These are phyloP conservation scores for Coemansia sp. DNA, from an alignment of 192 early-diverging fungal species.

Conservation along the genomic window DNA sequence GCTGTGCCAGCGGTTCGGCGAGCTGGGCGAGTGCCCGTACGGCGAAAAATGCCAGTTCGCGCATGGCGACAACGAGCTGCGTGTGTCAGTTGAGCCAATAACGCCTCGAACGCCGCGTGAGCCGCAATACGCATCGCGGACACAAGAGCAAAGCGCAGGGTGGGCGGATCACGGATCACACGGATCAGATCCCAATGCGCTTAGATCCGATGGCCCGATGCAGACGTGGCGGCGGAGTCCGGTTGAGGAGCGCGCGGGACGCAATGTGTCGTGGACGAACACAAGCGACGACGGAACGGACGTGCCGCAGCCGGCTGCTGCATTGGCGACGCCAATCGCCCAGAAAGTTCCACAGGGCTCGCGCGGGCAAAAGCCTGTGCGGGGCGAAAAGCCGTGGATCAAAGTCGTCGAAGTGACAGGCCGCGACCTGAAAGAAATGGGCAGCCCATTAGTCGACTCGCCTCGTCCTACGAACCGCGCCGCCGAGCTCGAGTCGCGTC, in stretches of 20 bases:
- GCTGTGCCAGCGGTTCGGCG: slow-evolving; percentile 78
- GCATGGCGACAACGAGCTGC: slow-evolving; percentile 53
- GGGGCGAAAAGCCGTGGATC: slow-evolving; percentile 46
- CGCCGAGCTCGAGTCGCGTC: slow-evolving; percentile 31
- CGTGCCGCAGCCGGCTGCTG: slow-evolving; percentile 27
- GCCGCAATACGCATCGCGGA: slow-evolving; percentile 11
- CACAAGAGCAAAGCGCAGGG: slow-evolving; percentile 13
- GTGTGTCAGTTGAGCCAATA: slow-evolving; percentile 32
- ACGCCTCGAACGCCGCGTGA: slow-evolving; percentile 27
- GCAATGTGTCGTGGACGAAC: slow-evolving; percentile 7
- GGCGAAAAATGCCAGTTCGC: slow-evolving; percentile 87
- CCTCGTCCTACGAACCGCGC: slow-evolving; percentile 25
- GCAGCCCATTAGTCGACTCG: slow-evolving; percentile 28
- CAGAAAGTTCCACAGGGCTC: slow-evolving; percentile 30
- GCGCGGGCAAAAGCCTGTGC: slow-evolving; percentile 14
- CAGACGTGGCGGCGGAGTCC: slow-evolving; percentile 24
- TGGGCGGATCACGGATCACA: slow-evolving; percentile 6
- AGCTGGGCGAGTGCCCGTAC: slow-evolving; percentile 77
- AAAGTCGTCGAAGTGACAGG: slow-evolving; percentile 43
- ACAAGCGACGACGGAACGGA: background rate
- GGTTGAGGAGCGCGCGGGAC: slow-evolving; percentile 31
- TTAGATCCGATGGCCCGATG: background rate
- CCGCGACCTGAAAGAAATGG: slow-evolving; percentile 44
- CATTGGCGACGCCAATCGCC: slow-evolving; percentile 33
- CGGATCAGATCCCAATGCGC: no score